Evolutionary conservation across 176 grass and related monocot genomes (phyloP).

Genomic region (Bonia amplexicaulis): DNA sequence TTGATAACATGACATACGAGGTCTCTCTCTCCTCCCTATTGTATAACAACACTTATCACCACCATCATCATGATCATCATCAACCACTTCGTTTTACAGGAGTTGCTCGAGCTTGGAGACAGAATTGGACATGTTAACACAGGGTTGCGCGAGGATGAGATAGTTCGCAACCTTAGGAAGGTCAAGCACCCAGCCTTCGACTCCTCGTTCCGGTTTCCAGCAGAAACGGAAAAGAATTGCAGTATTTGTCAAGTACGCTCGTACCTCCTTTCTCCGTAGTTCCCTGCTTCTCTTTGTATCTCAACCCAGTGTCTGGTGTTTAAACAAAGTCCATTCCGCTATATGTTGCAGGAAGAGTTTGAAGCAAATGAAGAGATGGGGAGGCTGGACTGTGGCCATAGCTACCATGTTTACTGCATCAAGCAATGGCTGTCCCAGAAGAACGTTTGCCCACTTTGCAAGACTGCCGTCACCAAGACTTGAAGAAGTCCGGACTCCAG

Average conservation of each 20-base stretch:
- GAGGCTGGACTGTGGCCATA: slow-evolving; percentile 78
- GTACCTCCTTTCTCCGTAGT: background rate
- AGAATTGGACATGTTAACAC: slow-evolving; percentile 90
- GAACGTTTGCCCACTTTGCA: slow-evolving; percentile 95
- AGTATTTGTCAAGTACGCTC: slow-evolving; percentile 81
- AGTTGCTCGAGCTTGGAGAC: slow-evolving; percentile 86
- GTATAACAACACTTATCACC: background rate
- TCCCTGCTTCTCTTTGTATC: background rate
- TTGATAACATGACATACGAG: slow-evolving; percentile 96
- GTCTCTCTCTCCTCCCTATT: slow-evolving; percentile 14
- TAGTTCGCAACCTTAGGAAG: slow-evolving; percentile 50
- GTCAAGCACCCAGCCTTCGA: slow-evolving; percentile 52
- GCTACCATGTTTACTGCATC: slow-evolving; percentile 91
- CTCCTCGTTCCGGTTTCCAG: slow-evolving; percentile 39
- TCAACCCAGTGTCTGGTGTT: background rate
- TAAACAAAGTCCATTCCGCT: background rate
- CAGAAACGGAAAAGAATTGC: slow-evolving; percentile 78
- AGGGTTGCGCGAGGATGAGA: slow-evolving; percentile 90
- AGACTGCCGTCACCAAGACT: slow-evolving; percentile 72
- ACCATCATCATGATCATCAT: background rate
- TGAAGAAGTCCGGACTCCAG: slow-evolving; percentile 17
- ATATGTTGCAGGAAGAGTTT: slow-evolving; percentile 72
- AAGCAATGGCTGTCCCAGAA: slow-evolving; percentile 97
- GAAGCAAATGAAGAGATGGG: slow-evolving; percentile 83
- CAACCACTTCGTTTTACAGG: slow-evolving; percentile 37